Evolutionary conservation across 2,329 filamentous ascomycete species (phyloP).

Genomic region (Diaporthe vaccinii): DNA sequence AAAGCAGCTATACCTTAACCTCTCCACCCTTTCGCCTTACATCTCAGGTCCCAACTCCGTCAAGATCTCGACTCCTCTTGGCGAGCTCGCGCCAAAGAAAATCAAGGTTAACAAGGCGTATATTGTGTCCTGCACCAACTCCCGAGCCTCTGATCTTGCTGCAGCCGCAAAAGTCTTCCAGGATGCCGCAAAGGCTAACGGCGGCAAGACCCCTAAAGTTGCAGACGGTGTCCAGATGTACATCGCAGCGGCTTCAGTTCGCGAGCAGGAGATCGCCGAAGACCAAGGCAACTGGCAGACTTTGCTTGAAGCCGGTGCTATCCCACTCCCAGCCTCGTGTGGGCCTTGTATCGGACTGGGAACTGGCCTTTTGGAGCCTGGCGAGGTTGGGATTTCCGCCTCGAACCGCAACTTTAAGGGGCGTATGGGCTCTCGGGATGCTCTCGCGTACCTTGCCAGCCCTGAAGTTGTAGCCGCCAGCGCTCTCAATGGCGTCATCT

Average conservation of each 20-base stretch:
- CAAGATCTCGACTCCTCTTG: conserved; percentile 85
- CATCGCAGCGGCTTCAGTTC: conserved; percentile 85
- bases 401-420: conserved; percentile 94
- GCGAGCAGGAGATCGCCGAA: conserved; percentile 84
- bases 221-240: conserved; percentile 86
- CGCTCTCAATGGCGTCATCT: conserved; percentile 79
- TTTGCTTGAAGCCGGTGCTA: conserved; percentile 81
- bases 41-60: conserved; percentile 92
- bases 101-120: conserved; percentile 93
- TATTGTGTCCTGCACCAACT: conserved; percentile 96
- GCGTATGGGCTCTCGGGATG: conserved; percentile 84
- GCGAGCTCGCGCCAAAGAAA: conserved; percentile 77
- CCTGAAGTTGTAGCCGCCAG: conserved; percentile 95
- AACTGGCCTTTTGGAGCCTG: conserved; percentile 81
- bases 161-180: conserved; percentile 89
- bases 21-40: conserved; percentile 86
- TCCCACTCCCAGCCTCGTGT: conserved; percentile 78
- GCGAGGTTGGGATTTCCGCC: conserved; percentile 88
- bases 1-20: conserved; percentile 85
- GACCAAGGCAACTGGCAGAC: conserved; percentile 88
- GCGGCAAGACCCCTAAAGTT: conserved; percentile 76
- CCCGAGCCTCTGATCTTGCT: conserved; percentile 82
- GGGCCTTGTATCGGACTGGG: conserved; percentile 88
- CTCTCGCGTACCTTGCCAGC: conserved; percentile 87
- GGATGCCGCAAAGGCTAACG: conserved; percentile 72